Percentiles rank a stretch among this genome's conserved stretches.
phyloP scores from a whole-genome alignment of 352 stramenopile species.

The Phytophthora macrochlamydospora region DNA sequence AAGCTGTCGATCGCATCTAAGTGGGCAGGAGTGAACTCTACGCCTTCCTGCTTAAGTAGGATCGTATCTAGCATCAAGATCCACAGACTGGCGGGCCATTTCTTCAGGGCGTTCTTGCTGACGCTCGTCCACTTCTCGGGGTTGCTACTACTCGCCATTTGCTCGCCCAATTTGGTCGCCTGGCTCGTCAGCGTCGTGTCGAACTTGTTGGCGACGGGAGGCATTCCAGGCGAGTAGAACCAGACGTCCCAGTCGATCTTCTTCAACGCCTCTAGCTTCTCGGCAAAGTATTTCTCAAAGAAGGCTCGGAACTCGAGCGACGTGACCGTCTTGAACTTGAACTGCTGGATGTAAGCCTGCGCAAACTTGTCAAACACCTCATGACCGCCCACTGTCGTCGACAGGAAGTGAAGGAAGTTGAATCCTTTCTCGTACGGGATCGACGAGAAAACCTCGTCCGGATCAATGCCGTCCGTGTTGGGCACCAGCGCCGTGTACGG shows the following conservation, averaged over 20 bases:
- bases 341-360: conserved; percentile 90
- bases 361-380: conserved; percentile 86
- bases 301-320: conserved; percentile 77
- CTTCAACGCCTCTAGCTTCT: conserved; percentile 41
- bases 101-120: conserved; percentile 20
- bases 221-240: conserved; percentile 92
- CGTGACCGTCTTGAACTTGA: conserved; percentile 90
- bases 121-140: conserved; percentile 38
- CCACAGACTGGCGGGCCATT: conserved; percentile 55
- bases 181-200: conserved; percentile 80
- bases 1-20: conserved; percentile 62
- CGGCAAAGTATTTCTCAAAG: conserved; percentile 82
- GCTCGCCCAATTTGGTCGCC: conserved; percentile 47
- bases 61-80: conserved; percentile 63
- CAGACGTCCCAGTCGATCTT: conserved; percentile 94
- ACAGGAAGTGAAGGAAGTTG: conserved; percentile 81
- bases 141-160: conserved; percentile 36
- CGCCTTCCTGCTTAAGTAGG: conserved; percentile 35
- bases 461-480: conserved; percentile 85
- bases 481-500: conserved; percentile 91
- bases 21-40: conserved; percentile 26
- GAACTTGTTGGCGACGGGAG: conserved; percentile 82
- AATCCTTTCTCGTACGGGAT: conserved; percentile 96
- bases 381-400: conserved; percentile 49
- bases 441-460: conserved; percentile 95